Percentiles rank a stretch among this genome's conserved stretches.
Conservation (phyloP, 805 yeast genomes). For the Kockiozyma suomiensis region DNA sequence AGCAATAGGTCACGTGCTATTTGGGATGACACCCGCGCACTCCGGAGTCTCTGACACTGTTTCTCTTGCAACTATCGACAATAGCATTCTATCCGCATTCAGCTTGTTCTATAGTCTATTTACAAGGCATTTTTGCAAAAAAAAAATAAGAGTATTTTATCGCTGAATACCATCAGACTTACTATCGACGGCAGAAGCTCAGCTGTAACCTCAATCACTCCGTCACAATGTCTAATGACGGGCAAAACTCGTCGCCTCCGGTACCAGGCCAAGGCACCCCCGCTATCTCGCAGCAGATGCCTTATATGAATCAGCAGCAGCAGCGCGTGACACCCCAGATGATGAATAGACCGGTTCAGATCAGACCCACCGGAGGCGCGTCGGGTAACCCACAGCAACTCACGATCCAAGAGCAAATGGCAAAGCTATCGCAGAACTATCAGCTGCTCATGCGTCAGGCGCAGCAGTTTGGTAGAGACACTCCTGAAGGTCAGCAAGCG, state of each 20-base stretch:
- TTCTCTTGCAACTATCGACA: no score
- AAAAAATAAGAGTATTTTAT: no score
- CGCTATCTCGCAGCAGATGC: not conserved
- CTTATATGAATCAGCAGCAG: not conserved
- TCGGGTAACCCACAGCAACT: not conserved
- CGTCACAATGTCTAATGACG: not conserved
- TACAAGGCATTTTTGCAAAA: no score
- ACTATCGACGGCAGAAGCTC: no score
- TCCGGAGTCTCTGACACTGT: no score
- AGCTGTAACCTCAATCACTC: not conserved
- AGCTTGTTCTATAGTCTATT: no score
- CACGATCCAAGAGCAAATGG: constrained; percentile 24
- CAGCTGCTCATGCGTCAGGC: constrained; percentile 26
- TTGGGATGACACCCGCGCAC: no score
- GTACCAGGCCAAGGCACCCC: constrained; percentile 5
- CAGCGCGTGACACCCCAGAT: constrained; percentile 3
- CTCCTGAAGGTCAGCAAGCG: constrained; percentile 24
- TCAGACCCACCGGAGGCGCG: not conserved
- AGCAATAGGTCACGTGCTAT: no score
- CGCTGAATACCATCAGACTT: no score
- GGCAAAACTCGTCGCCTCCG: constrained; percentile 12
- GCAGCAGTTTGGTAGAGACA: constrained; percentile 26
- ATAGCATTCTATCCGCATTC: no score
- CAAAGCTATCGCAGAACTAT: constrained; percentile 29
- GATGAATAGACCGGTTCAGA: constrained; percentile 2